Base-by-base conservation (phyloP, 257 asterid species). In the Salvia rosmarinus region DNA sequence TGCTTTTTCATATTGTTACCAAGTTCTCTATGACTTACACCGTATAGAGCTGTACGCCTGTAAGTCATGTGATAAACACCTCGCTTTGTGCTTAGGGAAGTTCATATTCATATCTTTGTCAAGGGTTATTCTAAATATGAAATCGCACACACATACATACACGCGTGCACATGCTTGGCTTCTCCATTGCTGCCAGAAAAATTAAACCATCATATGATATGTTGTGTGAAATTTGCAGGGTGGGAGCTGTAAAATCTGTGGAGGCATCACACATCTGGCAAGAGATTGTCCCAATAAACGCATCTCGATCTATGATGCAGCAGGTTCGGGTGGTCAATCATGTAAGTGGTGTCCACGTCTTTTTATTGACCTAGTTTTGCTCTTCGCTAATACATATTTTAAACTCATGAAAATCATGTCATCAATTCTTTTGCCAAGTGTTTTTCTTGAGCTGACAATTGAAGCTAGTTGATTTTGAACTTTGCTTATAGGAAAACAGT, bases 191-290 rank as follows among this genome's bases (percentile, higher is more conserved):
- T 17, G 42, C 37, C 43, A 21, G 43, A 21, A 25, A 39, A 47
- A 56, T n/a, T n/a, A n/a, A n/a, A 0, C 51, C 12, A 11, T 37
- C 52, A n/a, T 35, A 46, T 47, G 51, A 58, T 9, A 32, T 58
- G 55, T 64, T 70, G 6, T 4, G 46, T 56, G 43, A 44, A 57
- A 21, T 61, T 66, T 74, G 70, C 70, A 90, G 98, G 98, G 98
- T 57, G 98, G 98, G 62, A 70, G 88, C 81, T 93, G 98, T 82
- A 91, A 93, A 80, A 79, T 90, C 72, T 94, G 99, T 78, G 91
- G 92, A 39, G 96, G 96, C 21, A 77, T 91, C 7, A 89, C 99
- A n/a, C 97, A 94, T 83, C 79, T 94, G 68, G 96, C 96, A 12
- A 85, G 77, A 84, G 97, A 94, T 80, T 94, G 97, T 81, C 96